These are phyloP conservation scores for Thelonectria discophora DNA, from an alignment of 2,329 filamentous ascomycete genomes.

Conservation along the genomic window DNA sequence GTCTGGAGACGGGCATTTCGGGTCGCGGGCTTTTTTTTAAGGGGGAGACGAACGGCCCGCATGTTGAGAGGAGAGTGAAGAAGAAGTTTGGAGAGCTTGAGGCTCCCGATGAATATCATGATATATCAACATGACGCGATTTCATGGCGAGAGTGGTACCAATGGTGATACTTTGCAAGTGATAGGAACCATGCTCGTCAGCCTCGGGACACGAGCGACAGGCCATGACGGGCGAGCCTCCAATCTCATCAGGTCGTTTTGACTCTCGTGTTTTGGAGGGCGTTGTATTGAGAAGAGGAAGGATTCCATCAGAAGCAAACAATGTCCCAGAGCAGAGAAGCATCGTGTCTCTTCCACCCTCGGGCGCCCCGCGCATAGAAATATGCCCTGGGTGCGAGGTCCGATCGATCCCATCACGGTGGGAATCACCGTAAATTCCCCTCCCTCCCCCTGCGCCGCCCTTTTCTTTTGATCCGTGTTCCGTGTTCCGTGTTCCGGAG, in stretches of 20 bases:
- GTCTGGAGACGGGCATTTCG: not conserved
- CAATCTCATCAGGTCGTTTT: constrained; percentile 7
- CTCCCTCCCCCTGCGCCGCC: not conserved
- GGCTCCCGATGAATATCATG: not conserved
- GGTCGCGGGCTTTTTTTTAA: not conserved
- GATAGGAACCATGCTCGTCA: not conserved
- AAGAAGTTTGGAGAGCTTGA: not conserved
- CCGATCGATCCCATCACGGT: constrained; percentile 9
- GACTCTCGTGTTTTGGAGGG: not conserved
- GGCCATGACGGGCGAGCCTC: constrained; percentile 12
- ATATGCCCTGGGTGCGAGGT: constrained; percentile 1
- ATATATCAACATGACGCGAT: constrained; percentile 17
- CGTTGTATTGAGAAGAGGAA: not conserved
- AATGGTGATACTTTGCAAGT: not conserved
- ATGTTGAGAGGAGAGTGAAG: not conserved
- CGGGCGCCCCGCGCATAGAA: not conserved
- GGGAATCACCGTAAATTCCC: not conserved
- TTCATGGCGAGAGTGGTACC: constrained; percentile 1
- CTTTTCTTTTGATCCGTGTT: not conserved
- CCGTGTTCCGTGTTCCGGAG: constrained; percentile 2
- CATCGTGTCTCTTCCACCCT: too few relatives aligned
- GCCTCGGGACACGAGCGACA: constrained; percentile 4
- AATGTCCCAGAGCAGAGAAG: not conserved
- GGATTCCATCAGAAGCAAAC: constrained; percentile 8
- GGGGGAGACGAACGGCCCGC: not conserved